Conservation (phyloP, 2,329 filamentous ascomycete genomes). For the Alternaria viburni region DNA sequence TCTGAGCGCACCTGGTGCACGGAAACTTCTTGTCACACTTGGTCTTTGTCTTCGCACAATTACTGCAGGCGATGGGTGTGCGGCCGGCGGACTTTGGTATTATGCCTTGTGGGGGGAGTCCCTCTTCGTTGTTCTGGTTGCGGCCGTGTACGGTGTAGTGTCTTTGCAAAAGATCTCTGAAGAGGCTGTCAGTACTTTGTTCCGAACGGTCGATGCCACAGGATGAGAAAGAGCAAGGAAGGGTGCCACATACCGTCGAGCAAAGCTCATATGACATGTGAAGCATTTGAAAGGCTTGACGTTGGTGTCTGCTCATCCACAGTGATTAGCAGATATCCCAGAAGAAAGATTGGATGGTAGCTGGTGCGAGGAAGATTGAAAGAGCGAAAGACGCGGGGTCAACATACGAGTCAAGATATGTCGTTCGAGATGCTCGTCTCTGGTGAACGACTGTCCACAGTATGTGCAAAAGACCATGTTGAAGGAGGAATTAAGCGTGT, state of each 20-base stretch:
- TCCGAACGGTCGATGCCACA: neutral
- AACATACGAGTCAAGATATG: constrained; percentile 60
- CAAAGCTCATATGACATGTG: constrained; percentile 62
- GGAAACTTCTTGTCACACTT: constrained; percentile 63
- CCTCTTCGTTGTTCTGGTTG: constrained; percentile 58
- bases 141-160: constrained; percentile 60
- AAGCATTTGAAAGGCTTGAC: constrained; percentile 64
- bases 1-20: constrained; percentile 58
- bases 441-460: constrained; percentile 60
- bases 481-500: constrained; percentile 1
- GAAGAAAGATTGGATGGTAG: neutral
- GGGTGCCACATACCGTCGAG: constrained; percentile 52
- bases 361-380: neutral
- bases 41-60: constrained; percentile 62
- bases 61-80: constrained; percentile 60
- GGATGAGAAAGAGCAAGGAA: constrained; percentile 1
- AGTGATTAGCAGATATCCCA: constrained; percentile 4
- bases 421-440: constrained; percentile 60
- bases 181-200: constrained; percentile 17
- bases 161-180: constrained; percentile 58
- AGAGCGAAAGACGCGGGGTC: neutral
- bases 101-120: constrained; percentile 56
- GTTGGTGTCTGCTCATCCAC: constrained; percentile 53
- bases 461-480: constrained; percentile 62
- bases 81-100: constrained; percentile 60